A percentile compares a stretch with the other conserved stretches of the same genome.
These are phyloP conservation scores for Komagataella ulmi DNA, from an alignment of 805 yeast species.

Conservation along the genomic window DNA sequence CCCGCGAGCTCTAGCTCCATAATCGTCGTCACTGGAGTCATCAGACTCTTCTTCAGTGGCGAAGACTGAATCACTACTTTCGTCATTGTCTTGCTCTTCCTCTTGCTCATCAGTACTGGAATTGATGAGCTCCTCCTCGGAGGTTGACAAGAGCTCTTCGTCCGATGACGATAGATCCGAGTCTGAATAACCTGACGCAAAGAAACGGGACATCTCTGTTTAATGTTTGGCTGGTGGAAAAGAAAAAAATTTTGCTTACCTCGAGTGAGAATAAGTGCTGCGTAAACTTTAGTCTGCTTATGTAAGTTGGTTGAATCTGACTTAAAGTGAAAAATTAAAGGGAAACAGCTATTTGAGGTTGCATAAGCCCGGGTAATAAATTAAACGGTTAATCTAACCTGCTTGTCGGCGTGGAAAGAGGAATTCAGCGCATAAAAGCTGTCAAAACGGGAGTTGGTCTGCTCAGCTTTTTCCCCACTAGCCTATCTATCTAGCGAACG, in stretches of 20 bases:
- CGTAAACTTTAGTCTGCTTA: not conserved
- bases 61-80: slow-evolving; percentile 16
- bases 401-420: not conserved
- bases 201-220: slow-evolving; percentile 75
- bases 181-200: slow-evolving; percentile 48
- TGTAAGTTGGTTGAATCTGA: not conserved
- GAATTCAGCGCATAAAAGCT: not conserved
- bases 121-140: slow-evolving; percentile 45
- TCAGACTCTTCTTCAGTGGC: slow-evolving; percentile 30
- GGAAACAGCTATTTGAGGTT: not conserved
- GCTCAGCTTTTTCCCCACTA: not conserved
- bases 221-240: not conserved
- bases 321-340: not conserved
- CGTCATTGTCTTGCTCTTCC: slow-evolving; percentile 15
- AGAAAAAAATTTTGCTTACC: not conserved
- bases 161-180: slow-evolving; percentile 41
- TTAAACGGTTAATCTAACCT: not conserved
- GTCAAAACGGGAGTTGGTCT: not conserved
- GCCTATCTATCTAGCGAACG: not conserved
- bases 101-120: slow-evolving; percentile 17
- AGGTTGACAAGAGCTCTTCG: slow-evolving; percentile 37
- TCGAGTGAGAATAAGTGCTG: not conserved
- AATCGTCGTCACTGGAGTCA: slow-evolving; percentile 35
- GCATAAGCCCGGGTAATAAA: too few relatives aligned
- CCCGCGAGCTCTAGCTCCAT: slow-evolving; percentile 26